phyloP scores from a whole-genome alignment of 1,284 basidiomycete genomes.

The Papiliotrema nemorosa region DNA sequence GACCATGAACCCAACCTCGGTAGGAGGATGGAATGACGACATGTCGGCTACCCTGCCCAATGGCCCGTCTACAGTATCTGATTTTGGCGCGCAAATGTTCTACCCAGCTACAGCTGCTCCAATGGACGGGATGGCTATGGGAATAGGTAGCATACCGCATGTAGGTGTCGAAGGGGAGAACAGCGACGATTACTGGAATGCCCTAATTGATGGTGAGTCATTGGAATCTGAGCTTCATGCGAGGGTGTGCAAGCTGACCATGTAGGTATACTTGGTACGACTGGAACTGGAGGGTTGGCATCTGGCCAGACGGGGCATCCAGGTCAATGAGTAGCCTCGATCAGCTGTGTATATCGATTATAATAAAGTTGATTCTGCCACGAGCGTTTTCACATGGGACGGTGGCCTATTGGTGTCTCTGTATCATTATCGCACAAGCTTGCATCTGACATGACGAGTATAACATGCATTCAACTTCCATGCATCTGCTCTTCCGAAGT shows the following conservation, averaged over 20 bases:
- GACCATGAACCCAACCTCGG: slow-evolving; percentile 2
- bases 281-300: background rate
- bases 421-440: no score
- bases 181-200: slow-evolving; percentile 50
- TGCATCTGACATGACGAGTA: no score
- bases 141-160: background rate
- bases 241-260: background rate
- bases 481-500: no score
- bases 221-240: slow-evolving; percentile 5
- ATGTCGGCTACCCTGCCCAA: background rate
- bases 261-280: slow-evolving; percentile 15
- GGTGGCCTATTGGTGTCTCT: no score
- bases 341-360: no score
- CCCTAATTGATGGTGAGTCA: slow-evolving; percentile 47
- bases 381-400: no score
- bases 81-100: no score
- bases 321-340: no score
- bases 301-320: background rate
- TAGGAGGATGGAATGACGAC: slow-evolving; percentile 4
- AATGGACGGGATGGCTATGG: slow-evolving; percentile 4
- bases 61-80: background rate
- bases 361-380: no score
- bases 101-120: no score
- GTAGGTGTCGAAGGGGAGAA: slow-evolving; percentile 22
- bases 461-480: no score